These are phyloP conservation scores for Lanmaoa pseudosensibilis DNA, from an alignment of 768 basidiomycete genomes.

Conservation along the genomic window DNA sequence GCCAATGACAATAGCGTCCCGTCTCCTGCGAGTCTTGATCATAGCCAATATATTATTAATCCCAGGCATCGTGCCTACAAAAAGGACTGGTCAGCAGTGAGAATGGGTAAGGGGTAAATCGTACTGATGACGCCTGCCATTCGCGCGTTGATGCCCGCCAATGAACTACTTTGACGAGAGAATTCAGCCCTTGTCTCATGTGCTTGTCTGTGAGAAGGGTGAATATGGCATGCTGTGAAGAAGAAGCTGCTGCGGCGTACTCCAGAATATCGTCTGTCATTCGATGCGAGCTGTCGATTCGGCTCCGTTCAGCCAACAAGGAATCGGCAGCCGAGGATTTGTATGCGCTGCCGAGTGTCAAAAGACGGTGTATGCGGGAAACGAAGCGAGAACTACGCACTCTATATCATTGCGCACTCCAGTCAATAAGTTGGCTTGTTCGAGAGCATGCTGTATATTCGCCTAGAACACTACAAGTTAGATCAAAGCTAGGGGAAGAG, in stretches of 20 bases:
- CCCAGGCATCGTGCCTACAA: slow-evolving; percentile 84
- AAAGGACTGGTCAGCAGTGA: slow-evolving; percentile 1
- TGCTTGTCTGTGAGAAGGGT: slow-evolving; percentile 68
- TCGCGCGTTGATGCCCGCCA: slow-evolving; percentile 78
- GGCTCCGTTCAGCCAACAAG: slow-evolving; percentile 80
- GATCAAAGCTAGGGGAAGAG: background rate
- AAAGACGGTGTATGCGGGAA: background rate
- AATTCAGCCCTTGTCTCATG: slow-evolving; percentile 97
- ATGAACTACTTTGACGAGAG: slow-evolving; percentile 69
- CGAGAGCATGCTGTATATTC: slow-evolving; percentile 79
- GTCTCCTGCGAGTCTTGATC: slow-evolving; percentile 87
- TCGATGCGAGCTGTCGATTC: slow-evolving; percentile 88
- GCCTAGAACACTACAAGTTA: slow-evolving; percentile 43
- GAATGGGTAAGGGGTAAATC: slow-evolving; percentile 19
- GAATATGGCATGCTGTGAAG: background rate
- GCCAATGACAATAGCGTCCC: slow-evolving; percentile 89
- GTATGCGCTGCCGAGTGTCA: slow-evolving; percentile 64
- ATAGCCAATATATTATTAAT: slow-evolving; percentile 87
- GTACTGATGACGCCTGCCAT: slow-evolving; percentile 82
- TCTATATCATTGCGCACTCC: slow-evolving; percentile 96
- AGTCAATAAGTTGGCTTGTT: slow-evolving; percentile 82
- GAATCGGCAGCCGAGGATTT: slow-evolving; percentile 88
- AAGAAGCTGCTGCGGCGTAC: slow-evolving; percentile 44
- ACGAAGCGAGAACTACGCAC: slow-evolving; percentile 44
- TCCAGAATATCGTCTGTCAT: slow-evolving; percentile 93